Base-by-base conservation (phyloP, 345 rosid species). In the Salix koriyanagi region DNA sequence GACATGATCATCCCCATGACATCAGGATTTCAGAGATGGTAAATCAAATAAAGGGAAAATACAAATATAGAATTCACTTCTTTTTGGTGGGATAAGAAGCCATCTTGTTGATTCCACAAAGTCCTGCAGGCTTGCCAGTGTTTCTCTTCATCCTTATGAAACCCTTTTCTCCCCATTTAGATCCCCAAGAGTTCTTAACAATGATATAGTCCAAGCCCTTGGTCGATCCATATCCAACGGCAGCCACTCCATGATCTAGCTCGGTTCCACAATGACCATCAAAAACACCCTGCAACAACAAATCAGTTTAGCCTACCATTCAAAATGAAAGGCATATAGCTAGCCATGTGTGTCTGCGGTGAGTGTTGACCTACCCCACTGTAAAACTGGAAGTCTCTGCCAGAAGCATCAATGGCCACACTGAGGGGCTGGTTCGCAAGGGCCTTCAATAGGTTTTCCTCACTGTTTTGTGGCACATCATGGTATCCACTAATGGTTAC, bases 371-470 rank as follows among this genome's bases (percentile, higher is more conserved):
- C 62, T 48, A 80, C 83, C 83, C 83, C 83, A 12, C 80, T 81
- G 25, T 81, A 81, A 65, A 81, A 81, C 71, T 81, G 83, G 77
- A 81, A 81, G 66, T 77, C 80, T 61, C 77, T 81, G 7, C 77
- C 80, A 21, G 83, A 81, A 60, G 83, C 83, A 10, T 81, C 83
- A 81, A 81, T 76, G 58, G 83, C 83, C 23, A 81, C 80, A 50
- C 83, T 81, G 19, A 81, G 73, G 4, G 83, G 83, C 74, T 81
- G 83, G 48, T 72, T 72, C 13, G 83, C 83, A 41, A 81, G 80
- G 50, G 83, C 83, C 72, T 81, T 76, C 70, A 81, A 9, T 14
- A 81, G 71, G 69, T 34, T 76, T 52, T 81, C 70, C 73, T 81
- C 83, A 52, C 74, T 76, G 75, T 81, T 81, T 21, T 61, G 74